Percentiles rank a stretch among this genome's conserved stretches.
phyloP scores from a whole-genome alignment of 306 rosid genomes.

The Fragaria ananassa region DNA sequence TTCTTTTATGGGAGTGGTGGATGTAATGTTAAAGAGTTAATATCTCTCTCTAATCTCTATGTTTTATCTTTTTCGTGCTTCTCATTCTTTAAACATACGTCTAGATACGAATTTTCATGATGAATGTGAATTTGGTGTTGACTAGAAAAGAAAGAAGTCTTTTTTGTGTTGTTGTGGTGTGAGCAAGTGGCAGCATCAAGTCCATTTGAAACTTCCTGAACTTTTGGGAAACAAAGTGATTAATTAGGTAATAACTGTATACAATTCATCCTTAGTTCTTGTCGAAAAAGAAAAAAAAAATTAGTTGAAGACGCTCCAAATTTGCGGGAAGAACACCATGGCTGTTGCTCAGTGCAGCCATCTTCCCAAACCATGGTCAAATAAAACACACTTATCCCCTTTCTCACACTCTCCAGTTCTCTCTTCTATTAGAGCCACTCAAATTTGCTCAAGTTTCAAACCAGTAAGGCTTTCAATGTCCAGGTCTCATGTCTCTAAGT shows the following conservation, averaged over 20 bases:
- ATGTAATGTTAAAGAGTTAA: not conserved
- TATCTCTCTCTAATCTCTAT: not conserved
- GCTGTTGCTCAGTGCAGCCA: slow-evolving; percentile 46
- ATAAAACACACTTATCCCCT: slow-evolving; percentile 26
- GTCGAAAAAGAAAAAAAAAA: too few relatives aligned
- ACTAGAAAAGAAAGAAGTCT: not conserved
- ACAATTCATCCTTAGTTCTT: not conserved
- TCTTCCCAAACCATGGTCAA: slow-evolving; percentile 34
- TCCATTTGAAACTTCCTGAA: slow-evolving; percentile 15
- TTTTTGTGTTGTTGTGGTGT: slow-evolving; percentile 16
- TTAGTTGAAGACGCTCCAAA: not conserved
- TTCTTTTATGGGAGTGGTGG: not conserved
- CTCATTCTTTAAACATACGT: not conserved
- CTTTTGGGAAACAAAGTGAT: not conserved
- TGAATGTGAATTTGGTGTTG: not conserved
- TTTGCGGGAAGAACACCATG: slow-evolving; percentile 44
- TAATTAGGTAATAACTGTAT: not conserved
- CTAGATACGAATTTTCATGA: not conserved
- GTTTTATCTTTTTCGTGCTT: not conserved
- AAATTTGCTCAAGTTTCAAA: slow-evolving; percentile 24
- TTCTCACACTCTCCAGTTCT: slow-evolving; percentile 21
- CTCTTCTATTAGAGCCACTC: slow-evolving; percentile 21
- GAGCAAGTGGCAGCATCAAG: slow-evolving; percentile 35
- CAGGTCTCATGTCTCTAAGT: slow-evolving; percentile 37
- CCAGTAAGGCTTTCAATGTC: slow-evolving; percentile 32